Evolutionary conservation across 768 basidiomycete genomes (phyloP).

Genomic region (Boletus bicolor): DNA sequence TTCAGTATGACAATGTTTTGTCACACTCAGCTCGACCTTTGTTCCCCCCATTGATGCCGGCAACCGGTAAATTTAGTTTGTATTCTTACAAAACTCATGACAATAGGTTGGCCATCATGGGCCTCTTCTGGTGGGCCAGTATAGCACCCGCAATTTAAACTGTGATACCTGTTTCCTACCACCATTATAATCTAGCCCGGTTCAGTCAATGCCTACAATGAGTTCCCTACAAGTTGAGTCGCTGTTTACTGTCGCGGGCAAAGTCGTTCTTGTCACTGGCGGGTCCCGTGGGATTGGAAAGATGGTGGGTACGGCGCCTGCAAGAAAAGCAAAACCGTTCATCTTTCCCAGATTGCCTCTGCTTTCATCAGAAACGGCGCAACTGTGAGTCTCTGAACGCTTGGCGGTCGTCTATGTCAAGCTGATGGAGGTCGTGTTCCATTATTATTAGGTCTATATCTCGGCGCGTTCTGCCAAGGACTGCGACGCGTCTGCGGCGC

Average conservation of each 20-base stretch:
- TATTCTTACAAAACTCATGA: slow-evolving; percentile 12
- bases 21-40: slow-evolving; percentile 1
- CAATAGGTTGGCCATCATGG: slow-evolving; percentile 14
- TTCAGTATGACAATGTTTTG: slow-evolving; percentile 7
- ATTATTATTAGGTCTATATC: slow-evolving; percentile 51
- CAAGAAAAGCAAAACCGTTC: slow-evolving; percentile 3
- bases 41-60: slow-evolving; percentile 6
- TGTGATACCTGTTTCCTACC: not conserved
- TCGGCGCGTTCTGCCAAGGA: slow-evolving; percentile 53
- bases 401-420: slow-evolving; percentile 7
- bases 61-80: slow-evolving; percentile 5
- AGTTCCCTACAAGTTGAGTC: slow-evolving; percentile 33
- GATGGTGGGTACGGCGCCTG: slow-evolving; percentile 40
- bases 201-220: slow-evolving; percentile 27
- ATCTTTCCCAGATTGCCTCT: slow-evolving; percentile 49
- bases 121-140: not conserved
- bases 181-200: not conserved
- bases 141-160: slow-evolving; percentile 1
- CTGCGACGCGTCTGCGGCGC: slow-evolving; percentile 48
- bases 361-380: slow-evolving; percentile 64
- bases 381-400: slow-evolving; percentile 34
- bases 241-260: slow-evolving; percentile 50
- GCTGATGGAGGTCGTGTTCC: not conserved
- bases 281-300: slow-evolving; percentile 66
- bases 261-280: slow-evolving; percentile 61